Evolutionary conservation across 768 basidiomycete genomes (phyloP).

Genomic region (Mycena venus): DNA sequence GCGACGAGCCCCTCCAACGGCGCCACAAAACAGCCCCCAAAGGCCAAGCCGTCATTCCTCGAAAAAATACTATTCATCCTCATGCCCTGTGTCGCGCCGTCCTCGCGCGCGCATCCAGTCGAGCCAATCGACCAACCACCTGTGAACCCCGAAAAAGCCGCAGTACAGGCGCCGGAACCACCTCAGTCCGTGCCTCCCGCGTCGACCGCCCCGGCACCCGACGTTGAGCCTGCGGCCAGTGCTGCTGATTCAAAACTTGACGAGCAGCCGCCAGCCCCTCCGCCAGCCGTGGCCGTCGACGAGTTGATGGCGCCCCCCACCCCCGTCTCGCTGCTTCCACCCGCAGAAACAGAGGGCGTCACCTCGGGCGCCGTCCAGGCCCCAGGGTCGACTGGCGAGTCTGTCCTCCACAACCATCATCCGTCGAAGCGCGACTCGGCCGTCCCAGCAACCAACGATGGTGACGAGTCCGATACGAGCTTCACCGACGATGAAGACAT

Average conservation of each 20-base stretch:
- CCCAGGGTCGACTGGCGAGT: constrained; percentile 83
- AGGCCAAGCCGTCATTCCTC: constrained; percentile 14
- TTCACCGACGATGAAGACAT: constrained; percentile 66
- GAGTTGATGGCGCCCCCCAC: constrained; percentile 33
- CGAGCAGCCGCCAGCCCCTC: constrained; percentile 7
- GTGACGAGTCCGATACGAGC: constrained; percentile 50
- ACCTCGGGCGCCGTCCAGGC: constrained; percentile 92
- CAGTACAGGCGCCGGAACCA: constrained; percentile 11
- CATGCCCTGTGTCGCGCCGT: constrained; percentile 26
- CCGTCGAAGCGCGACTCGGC: constrained; percentile 58
- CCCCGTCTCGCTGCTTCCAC: constrained; percentile 31
- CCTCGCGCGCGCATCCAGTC: constrained; percentile 25
- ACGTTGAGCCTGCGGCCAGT: neutral
- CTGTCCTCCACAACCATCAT: constrained; percentile 31
- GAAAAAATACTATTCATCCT: constrained; percentile 20
- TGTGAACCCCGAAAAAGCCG: constrained; percentile 24
- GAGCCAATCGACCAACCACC: constrained; percentile 18
- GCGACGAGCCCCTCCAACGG: neutral
- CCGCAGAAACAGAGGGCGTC: constrained; percentile 85
- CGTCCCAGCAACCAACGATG: constrained; percentile 17
- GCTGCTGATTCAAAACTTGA: neutral
- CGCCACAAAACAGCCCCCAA: constrained; percentile 1
- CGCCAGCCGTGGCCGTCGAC: constrained; percentile 23
- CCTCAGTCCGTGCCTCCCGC: neutral
- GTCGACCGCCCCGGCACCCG: neutral